Evolutionary conservation across 148 eudicot species (phyloP), one percentile per base, ranked within the genome.

Genomic region (Amaranthus cruentus): DNA sequence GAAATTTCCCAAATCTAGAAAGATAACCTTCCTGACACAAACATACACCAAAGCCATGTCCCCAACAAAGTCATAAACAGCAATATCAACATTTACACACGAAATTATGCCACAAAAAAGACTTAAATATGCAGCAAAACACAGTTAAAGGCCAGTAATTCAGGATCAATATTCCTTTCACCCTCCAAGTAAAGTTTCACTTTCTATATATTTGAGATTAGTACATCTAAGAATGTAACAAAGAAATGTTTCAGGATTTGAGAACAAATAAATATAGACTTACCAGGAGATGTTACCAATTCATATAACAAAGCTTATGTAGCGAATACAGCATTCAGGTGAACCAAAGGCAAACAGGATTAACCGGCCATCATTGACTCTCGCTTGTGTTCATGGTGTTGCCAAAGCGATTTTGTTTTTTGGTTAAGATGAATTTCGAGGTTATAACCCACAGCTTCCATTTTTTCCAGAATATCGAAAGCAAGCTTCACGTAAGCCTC

Each of bases 401-500:
- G 68, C 71, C 89, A 79, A 62, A 83, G 85, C 48, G 73, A 76
- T 68, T 75, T 87, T 64, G 98, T 92, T 53, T 44, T 64, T 15
- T 4, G 50, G 71, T 76, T 15, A 66, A 90, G 80, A 81, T 76
- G 73, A 55, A 67, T 53, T 71, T 83, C 82, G 65, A 88, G 67
- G 69, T 91, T 73, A 72, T 86, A 89, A 53, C 92, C 97, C 81
- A 68, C 6, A 62, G 74, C 74, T 47, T 78, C 84, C 98, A 93
- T 89, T 79, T 73, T 83, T 6, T 62, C 78, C 59, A 86, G 55
- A 66, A 93, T 87, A 78, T 78, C 84, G 59, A 81, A 69, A 59
- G 87, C 97, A 82, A 71, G 62, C 60, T 72, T 68, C 51, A 66
- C 62, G 42, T 75, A 72, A 42, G 68, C 83, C 55, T 76, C 48